Base-by-base conservation (phyloP, 2,329 filamentous ascomycete species). In the Chaetothyriales sp. region DNA sequence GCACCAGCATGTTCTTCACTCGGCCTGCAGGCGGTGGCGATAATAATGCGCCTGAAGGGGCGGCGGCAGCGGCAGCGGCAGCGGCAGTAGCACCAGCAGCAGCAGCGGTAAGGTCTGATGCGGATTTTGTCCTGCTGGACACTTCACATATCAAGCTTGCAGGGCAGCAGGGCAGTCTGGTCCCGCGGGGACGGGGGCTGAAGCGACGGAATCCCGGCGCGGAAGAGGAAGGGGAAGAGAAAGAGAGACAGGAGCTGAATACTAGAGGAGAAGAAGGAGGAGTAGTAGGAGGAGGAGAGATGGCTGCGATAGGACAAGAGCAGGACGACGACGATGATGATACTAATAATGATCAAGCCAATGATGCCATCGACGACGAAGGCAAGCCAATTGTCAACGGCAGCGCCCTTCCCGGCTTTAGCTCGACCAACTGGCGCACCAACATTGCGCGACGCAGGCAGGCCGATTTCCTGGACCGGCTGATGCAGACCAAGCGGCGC, bases 1-100 rank as follows among this genome's bases (percentile, higher is more conserved):
- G 90, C 36, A 94, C 88, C 0, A 86, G 93, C 58, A 70, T 89
- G 56, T 77, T 94, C 43, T 83, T 95, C 60, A 75, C 74, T 1
- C 67, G 67, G 15, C 75, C 73, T 66, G 43, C 55, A 63, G 5
- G 57, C 66, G 50, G 59, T 64, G 9, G 63, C 64, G 7, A 64
- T 2, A 74, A 75, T 2, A 65, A 66, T 7, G 63, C 22, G 22
- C 6, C 22, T 6, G 22, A 25, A 25, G 22, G 22, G 22, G 22
- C 6, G 22, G 22, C 22, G 6, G 22, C 22, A 25, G 6, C 22
- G 6, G 22, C 22, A 25, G 6, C 22, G 6, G 22, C 22, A 25
- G 6, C 6, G 6, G 77, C 42, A 75, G 73, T n/a, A 68, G 71
- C 28, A 65, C 49, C 62, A 58, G 19, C 59, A 56, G 48, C 61